Conservation (phyloP, 495 filamentous ascomycete genomes). For the Tuber magnatum region DNA sequence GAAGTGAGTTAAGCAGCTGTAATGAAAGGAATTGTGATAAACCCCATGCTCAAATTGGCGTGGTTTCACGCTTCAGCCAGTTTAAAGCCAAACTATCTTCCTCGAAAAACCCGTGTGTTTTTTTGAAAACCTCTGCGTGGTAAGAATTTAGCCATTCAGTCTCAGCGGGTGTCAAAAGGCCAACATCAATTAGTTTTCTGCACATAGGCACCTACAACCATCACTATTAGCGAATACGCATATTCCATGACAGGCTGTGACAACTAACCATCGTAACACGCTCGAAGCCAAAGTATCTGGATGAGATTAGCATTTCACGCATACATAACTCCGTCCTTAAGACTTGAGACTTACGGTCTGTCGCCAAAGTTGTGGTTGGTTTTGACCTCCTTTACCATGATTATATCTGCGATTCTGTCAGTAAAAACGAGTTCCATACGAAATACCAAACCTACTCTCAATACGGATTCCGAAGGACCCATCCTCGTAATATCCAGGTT, state of each 20-base stretch:
- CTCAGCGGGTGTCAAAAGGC: slow-evolving; percentile 66
- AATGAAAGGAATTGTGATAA: background rate
- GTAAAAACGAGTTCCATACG: slow-evolving; percentile 2
- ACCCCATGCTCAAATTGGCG: slow-evolving; percentile 44
- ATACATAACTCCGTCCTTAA: background rate
- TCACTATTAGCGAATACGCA: slow-evolving; percentile 7
- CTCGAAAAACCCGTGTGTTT: slow-evolving; percentile 75
- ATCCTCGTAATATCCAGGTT: slow-evolving; percentile 98
- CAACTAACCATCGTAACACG: slow-evolving; percentile 79
- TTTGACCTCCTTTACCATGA: slow-evolving; percentile 79
- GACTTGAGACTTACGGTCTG: slow-evolving; percentile 50
- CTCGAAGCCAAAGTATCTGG: slow-evolving; percentile 76
- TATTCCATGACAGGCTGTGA: background rate
- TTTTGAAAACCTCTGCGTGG: slow-evolving; percentile 70
- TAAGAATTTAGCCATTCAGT: slow-evolving; percentile 82
- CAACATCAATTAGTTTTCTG: slow-evolving; percentile 73
- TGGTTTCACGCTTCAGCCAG: slow-evolving; percentile 85
- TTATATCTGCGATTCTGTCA: slow-evolving; percentile 51
- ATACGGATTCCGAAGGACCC: slow-evolving; percentile 96
- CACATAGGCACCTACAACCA: slow-evolving; percentile 58
- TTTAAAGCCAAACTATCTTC: slow-evolving; percentile 58
- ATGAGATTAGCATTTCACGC: background rate
- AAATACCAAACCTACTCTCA: slow-evolving; percentile 59
- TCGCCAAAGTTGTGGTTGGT: slow-evolving; percentile 85
- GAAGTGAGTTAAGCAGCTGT: background rate